Evolutionary conservation across 495 filamentous ascomycete genomes (phyloP).

Genomic region (Aspergillus indologenus): DNA sequence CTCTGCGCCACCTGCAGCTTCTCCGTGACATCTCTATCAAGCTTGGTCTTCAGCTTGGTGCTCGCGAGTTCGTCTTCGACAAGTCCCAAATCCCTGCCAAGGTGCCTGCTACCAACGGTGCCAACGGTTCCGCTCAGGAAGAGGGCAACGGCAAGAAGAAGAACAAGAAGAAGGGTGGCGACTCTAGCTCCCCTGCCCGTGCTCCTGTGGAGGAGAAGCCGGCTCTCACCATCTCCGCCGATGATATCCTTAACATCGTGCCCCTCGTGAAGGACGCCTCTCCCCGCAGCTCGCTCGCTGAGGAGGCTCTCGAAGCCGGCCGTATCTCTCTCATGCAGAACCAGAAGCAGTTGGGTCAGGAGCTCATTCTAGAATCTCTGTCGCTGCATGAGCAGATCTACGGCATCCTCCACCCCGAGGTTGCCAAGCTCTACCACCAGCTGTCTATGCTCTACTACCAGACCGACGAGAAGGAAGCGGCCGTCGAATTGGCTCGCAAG

Average conservation of each 20-base stretch:
- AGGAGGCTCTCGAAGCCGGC: constrained; percentile 93
- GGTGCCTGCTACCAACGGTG: constrained; percentile 41
- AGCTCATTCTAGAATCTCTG: constrained; percentile 89
- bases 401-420: constrained; percentile 94
- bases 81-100: constrained; percentile 41
- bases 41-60: constrained; percentile 83
- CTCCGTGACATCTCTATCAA: constrained; percentile 88
- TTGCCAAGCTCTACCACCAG: constrained; percentile 90
- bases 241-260: constrained; percentile 87
- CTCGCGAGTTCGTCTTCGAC: constrained; percentile 75
- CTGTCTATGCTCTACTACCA: constrained; percentile 94
- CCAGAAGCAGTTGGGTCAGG: constrained; percentile 93
- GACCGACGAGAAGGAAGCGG: constrained; percentile 91
- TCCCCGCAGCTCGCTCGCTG: constrained; percentile 81
- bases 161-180: constrained; percentile 63
- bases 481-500: constrained; percentile 93
- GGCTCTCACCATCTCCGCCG: constrained; percentile 64
- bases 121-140: constrained; percentile 39
- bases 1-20: constrained; percentile 73
- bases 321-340: constrained; percentile 91
- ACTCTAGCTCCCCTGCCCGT: constrained; percentile 52
- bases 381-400: constrained; percentile 99
- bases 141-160: constrained; percentile 81
- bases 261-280: constrained; percentile 92
- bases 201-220: constrained; percentile 35